phyloP scores from a whole-genome alignment of 768 basidiomycete species.

The Pleurotus djamor region DNA sequence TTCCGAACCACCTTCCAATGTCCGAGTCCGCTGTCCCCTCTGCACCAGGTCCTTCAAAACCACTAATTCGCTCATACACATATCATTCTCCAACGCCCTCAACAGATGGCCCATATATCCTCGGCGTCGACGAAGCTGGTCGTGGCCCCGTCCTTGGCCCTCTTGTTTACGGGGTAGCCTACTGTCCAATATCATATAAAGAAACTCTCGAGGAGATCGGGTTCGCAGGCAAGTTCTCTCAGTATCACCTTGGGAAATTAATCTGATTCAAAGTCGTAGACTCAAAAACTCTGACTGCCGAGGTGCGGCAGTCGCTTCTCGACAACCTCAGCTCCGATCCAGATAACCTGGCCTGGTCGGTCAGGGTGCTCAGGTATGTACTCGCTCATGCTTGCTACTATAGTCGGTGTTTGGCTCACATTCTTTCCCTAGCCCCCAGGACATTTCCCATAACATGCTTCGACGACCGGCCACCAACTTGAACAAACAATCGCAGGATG shows the following conservation, averaged over 20 bases:
- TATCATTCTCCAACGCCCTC: slow-evolving; percentile 75
- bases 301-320: slow-evolving; percentile 63
- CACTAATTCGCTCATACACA: slow-evolving; percentile 70
- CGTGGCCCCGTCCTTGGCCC: slow-evolving; percentile 95
- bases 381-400: background rate
- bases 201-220: slow-evolving; percentile 76
- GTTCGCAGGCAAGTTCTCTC: slow-evolving; percentile 68
- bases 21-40: slow-evolving; percentile 43
- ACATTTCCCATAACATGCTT: slow-evolving; percentile 91
- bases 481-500: slow-evolving; percentile 85
- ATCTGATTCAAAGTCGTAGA: slow-evolving; percentile 43
- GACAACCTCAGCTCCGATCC: slow-evolving; percentile 69
- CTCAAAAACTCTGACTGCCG: slow-evolving; percentile 85
- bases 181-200: slow-evolving; percentile 80
- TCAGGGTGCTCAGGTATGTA: slow-evolving; percentile 66
- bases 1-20: background rate
- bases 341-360: slow-evolving; percentile 76
- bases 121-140: slow-evolving; percentile 99
- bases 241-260: background rate
- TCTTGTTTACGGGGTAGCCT: slow-evolving; percentile 94
- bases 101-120: slow-evolving; percentile 77
- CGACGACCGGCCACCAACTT: slow-evolving; percentile 80
- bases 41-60: slow-evolving; percentile 51
- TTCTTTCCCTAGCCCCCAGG: slow-evolving; percentile 71
- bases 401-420: background rate